phyloP scores from a whole-genome alignment of 73 alveolate species.

The Tetrahymena thermophila region DNA sequence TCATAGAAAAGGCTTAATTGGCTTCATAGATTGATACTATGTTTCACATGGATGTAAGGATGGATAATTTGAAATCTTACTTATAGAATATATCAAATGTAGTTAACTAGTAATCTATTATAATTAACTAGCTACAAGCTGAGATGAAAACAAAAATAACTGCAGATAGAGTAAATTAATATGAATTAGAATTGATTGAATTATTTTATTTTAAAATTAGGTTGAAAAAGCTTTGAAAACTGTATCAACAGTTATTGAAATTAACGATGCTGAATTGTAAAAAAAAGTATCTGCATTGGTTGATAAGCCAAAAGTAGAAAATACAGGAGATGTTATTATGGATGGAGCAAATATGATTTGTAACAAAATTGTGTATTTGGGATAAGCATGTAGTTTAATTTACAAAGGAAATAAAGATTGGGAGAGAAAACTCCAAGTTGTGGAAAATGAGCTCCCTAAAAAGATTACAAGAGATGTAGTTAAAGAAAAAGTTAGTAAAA shows the following conservation, averaged over 20 bases:
- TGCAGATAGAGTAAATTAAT: background rate
- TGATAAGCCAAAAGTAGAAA: slow-evolving; percentile 42
- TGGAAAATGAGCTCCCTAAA: slow-evolving; percentile 32
- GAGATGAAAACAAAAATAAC: background rate
- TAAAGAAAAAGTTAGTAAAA: slow-evolving; percentile 7
- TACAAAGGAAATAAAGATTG: slow-evolving; percentile 32
- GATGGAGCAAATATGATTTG: slow-evolving; percentile 18
- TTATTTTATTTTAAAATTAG: background rate
- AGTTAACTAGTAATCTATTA: background rate
- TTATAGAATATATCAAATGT: background rate
- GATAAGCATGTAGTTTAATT: slow-evolving; percentile 21
- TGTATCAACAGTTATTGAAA: background rate
- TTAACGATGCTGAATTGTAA: slow-evolving; percentile 35
- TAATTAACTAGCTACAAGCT: background rate
- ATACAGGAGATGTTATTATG: slow-evolving; percentile 18
- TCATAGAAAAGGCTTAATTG: background rate
- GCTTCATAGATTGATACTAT: background rate
- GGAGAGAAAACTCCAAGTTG: slow-evolving; percentile 18
- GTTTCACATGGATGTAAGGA: background rate
- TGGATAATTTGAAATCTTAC: background rate
- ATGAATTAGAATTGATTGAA: background rate
- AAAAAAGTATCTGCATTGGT: slow-evolving; percentile 15
- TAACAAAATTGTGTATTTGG: slow-evolving; percentile 13
- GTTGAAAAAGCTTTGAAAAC: background rate
- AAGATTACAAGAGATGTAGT: slow-evolving; percentile 21